Evolutionary conservation across 1,284 basidiomycete species (phyloP).

Genomic region (Rhodotorula sp.): DNA sequence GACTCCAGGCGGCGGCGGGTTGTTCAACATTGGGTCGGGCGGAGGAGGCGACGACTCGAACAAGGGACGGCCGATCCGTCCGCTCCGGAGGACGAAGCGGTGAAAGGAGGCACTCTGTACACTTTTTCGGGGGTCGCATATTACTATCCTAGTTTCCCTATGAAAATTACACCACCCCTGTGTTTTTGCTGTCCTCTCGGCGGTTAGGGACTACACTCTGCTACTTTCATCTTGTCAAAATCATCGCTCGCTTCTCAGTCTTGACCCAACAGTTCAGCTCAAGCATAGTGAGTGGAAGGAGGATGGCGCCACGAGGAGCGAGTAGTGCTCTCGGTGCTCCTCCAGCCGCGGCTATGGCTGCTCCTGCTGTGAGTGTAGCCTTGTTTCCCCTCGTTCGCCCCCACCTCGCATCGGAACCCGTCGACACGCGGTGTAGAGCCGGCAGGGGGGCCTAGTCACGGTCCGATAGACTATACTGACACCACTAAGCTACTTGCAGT

Average conservation of each 20-base stretch:
- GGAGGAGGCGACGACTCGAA: constrained; percentile 13
- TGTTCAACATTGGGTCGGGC: constrained; percentile 28
- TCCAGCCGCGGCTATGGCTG: neutral
- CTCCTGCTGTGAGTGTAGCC: neutral
- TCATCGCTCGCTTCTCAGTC: too few species aligned
- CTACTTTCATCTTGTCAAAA: too few species aligned
- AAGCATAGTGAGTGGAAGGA: too few species aligned
- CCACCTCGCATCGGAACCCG: neutral
- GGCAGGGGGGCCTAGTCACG: too few species aligned
- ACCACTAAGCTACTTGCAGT: constrained; percentile 52
- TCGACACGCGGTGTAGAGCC: neutral
- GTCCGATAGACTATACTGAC: too few species aligned
- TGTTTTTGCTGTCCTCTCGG: too few species aligned
- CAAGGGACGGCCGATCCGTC: constrained; percentile 16
- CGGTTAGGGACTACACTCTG: too few species aligned
- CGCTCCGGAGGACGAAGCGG: constrained; percentile 11
- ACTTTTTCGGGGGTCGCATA: too few species aligned
- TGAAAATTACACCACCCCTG: too few species aligned
- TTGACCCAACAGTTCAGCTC: too few species aligned
- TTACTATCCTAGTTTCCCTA: too few species aligned
- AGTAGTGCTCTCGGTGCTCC: neutral
- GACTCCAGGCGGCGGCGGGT: constrained; percentile 7
- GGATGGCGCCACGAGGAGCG: neutral
- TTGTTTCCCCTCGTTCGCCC: neutral
- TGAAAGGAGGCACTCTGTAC: neutral